Conservation (phyloP, 495 filamentous ascomycete species). For the Xylaria bambusicola region DNA sequence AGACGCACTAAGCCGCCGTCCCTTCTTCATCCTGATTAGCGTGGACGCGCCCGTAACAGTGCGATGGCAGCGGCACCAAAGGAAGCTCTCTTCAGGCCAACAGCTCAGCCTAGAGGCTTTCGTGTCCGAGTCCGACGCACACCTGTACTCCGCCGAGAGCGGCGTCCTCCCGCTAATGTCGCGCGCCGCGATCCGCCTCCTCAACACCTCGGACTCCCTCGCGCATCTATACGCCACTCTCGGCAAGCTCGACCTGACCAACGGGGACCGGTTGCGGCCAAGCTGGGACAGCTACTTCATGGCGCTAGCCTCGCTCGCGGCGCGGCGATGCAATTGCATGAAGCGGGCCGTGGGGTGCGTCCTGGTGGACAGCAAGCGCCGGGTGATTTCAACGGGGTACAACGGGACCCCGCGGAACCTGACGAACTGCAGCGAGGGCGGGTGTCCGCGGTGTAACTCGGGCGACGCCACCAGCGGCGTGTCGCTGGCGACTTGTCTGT, state of each 20-base stretch:
- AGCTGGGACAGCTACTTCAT: slow-evolving; percentile 99
- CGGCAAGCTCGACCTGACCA: slow-evolving; percentile 67
- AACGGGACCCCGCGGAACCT: slow-evolving; percentile 91
- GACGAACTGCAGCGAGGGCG: slow-evolving; percentile 88
- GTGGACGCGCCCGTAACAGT: slow-evolving; percentile 85
- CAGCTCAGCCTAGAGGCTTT: slow-evolving; percentile 70
- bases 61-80: slow-evolving; percentile 72
- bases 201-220: slow-evolving; percentile 78
- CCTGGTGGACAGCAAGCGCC: slow-evolving; percentile 74
- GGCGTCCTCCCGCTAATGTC: slow-evolving; percentile 74
- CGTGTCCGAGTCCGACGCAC: slow-evolving; percentile 69
- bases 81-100: slow-evolving; percentile 26
- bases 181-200: slow-evolving; percentile 75
- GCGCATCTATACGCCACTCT: slow-evolving; percentile 69
- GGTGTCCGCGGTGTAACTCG: slow-evolving; percentile 83
- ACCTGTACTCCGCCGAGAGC: slow-evolving; percentile 67
- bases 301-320: slow-evolving; percentile 87
- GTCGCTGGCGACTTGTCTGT: slow-evolving; percentile 82
- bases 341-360: slow-evolving; percentile 95
- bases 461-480: slow-evolving; percentile 65
- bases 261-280: slow-evolving; percentile 81
- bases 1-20: slow-evolving; percentile 72
- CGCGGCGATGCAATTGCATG: slow-evolving; percentile 95
- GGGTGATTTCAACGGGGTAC: slow-evolving; percentile 95
- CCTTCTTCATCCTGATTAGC: slow-evolving; percentile 90